Conservation (phyloP, 345 rosid species). For the Aquilaria malaccensis region DNA sequence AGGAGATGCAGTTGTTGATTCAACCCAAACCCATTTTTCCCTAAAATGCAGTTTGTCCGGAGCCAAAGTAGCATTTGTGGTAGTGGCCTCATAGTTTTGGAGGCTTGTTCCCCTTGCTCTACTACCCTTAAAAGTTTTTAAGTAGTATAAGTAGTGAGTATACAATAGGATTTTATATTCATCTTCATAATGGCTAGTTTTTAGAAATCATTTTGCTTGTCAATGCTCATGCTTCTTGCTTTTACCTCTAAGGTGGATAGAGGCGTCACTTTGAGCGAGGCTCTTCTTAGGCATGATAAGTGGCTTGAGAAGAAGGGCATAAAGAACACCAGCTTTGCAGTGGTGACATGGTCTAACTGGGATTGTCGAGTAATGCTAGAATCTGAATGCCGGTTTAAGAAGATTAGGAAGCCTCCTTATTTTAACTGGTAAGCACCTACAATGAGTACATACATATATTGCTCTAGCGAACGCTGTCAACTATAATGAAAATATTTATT, state of each 20-base stretch:
- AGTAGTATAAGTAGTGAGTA: no score
- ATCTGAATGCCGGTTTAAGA: conserved; percentile 49
- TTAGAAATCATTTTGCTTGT: not conserved
- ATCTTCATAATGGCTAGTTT: no score
- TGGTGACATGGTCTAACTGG: conserved; percentile 59
- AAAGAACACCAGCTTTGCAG: conserved; percentile 42
- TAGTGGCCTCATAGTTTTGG: no score
- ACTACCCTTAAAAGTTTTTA: no score
- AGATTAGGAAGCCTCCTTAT: conserved; percentile 45
- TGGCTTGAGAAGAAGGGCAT: conserved; percentile 55
- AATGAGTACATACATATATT: not conserved
- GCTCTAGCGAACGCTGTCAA: not conserved
- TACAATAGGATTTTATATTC: no score
- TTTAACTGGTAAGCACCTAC: conserved; percentile 32
- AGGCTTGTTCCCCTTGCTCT: no score
- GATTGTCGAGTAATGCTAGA: conserved; percentile 54
- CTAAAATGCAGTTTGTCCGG: no score
- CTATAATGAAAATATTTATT: not conserved
- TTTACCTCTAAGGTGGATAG: conserved; percentile 30
- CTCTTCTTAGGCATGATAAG: conserved; percentile 43
- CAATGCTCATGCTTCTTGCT: not conserved
- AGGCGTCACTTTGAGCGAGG: conserved; percentile 40
- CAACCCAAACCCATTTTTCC: no score
- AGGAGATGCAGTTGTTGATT: no score
- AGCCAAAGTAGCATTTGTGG: no score